Evolutionary conservation across 106 monocot genomes (phyloP).

Genomic region (Phalaenopsis aphrodite): DNA sequence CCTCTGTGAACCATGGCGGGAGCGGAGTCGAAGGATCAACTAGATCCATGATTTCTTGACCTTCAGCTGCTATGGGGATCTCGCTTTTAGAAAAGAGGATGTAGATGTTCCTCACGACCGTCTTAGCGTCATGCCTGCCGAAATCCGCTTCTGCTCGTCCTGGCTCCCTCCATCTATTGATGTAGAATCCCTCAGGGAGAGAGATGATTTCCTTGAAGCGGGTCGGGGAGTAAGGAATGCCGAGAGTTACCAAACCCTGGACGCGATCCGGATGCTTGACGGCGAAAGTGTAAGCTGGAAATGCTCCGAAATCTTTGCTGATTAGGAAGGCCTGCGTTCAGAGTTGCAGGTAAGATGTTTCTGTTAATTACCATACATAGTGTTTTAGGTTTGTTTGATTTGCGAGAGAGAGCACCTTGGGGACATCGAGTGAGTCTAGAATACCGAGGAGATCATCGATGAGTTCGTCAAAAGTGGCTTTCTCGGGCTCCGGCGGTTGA

Average conservation of each 20-base stretch:
- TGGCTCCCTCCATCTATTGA: conserved; percentile 11
- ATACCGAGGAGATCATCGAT: conserved; percentile 45
- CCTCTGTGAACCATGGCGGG: conserved; percentile 30
- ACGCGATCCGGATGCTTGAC: conserved; percentile 23
- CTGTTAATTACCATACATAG: neutral
- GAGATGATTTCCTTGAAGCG: neutral
- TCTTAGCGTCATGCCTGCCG: conserved; percentile 20
- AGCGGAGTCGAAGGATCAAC: conserved; percentile 29
- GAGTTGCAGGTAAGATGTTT: neutral
- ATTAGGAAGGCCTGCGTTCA: conserved; percentile 16
- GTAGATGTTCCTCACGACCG: conserved; percentile 29
- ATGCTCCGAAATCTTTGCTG: conserved; percentile 34
- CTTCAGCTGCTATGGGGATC: conserved; percentile 19
- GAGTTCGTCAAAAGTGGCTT: conserved; percentile 34
- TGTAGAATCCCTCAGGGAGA: conserved; percentile 20
- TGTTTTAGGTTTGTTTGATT: neutral
- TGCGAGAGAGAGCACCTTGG: conserved; percentile 33
- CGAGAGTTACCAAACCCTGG: conserved; percentile 20
- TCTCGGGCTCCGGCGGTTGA: conserved; percentile 34
- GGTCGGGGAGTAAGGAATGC: conserved; percentile 8
- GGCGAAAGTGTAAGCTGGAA: conserved; percentile 22
- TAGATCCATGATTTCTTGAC: conserved; percentile 37
- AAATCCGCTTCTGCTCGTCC: conserved; percentile 30
- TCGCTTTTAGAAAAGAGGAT: conserved; percentile 30
- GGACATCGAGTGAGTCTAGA: conserved; percentile 37